A percentile compares a stretch with the other conserved stretches of the same genome.
Evolutionary conservation across 805 yeast species (phyloP).

Genomic region (Zygotorulaspora chibaensis): DNA sequence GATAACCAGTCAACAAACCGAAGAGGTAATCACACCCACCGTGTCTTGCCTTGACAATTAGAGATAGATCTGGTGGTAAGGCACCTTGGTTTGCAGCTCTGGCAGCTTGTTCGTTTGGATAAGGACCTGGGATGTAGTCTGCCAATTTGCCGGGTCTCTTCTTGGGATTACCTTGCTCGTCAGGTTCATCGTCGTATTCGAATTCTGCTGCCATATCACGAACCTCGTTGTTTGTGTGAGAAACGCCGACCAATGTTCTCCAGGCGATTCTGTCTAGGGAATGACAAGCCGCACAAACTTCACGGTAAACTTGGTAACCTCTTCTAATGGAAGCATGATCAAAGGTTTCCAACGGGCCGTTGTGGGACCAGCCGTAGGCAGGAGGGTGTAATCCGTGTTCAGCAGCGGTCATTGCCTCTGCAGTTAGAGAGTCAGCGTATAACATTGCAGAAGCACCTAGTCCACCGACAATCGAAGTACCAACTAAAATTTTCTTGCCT

Average conservation of each 20-base stretch:
- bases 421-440: constrained; percentile 80
- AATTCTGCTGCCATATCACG: constrained; percentile 92
- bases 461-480: constrained; percentile 65
- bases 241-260: constrained; percentile 97
- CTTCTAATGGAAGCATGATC: constrained; percentile 97
- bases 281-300: constrained; percentile 99
- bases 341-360: constrained; percentile 83
- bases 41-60: constrained; percentile 98
- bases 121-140: constrained; percentile 91
- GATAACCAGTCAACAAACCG: constrained; percentile 94
- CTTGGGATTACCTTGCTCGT: constrained; percentile 96
- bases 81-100: constrained; percentile 99
- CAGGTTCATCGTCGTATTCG: constrained; percentile 98
- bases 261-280: constrained; percentile 95
- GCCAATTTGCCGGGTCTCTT: constrained; percentile 98
- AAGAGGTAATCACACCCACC: constrained; percentile 96
- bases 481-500: constrained; percentile 45
- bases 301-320: constrained; percentile 98
- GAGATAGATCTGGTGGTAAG: constrained; percentile 93
- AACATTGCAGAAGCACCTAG: constrained; percentile 74
- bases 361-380: constrained; percentile 87
- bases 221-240: constrained; percentile 86
- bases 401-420: constrained; percentile 96
- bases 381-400: constrained; percentile 99
- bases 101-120: constrained; percentile 97